Evolutionary conservation across 73 alveolate genomes (phyloP), one percentile per base, ranked within the genome.

Genomic region (Diophrys sp.): DNA sequence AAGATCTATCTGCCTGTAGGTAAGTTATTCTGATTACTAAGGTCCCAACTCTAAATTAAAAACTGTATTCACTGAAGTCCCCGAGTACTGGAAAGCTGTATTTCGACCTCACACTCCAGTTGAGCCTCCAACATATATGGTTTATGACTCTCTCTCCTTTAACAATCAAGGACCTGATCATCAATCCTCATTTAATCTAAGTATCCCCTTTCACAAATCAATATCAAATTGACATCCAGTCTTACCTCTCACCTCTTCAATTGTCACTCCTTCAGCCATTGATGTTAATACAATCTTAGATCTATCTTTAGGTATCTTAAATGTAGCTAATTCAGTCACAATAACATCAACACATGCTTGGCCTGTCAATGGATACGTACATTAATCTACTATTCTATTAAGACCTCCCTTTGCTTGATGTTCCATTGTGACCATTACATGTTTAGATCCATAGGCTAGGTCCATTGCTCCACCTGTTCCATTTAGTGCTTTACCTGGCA

Each of bases 401-500:
- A 71, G 87, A 29, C 89, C 89, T 8, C 25, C 29, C 77, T 90
- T 90, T 14, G 82, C 83, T 26, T 54, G 56, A 57, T 90, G 97
- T 70, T 89, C 94, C 97, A 90, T 90, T 8, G 75, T 74, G 2
- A 90, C 85, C 0, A 90, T 34, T n/a, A 73, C 89, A 23, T 69
- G 70, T 23, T 89, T 75, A 31, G 91, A 81, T 32, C 89, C 77
- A 11, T 82, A 78, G 29, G 77, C 96, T 31, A 90, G 70, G 75
- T 90, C 96, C 96, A 90, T 90, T 2, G 94, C 94, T 44, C 94
- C 94, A 26, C 94, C 96, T 91, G 87, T 90, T 29, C 96, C 96
- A 34, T 88, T 88, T 23, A 91, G 92, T 90, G 84, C 68, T 83
- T 91, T 91, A 33, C 98, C 98, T 29, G 98, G 97, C 66, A 93